Percentiles rank a stretch among this genome's conserved stretches.
Conservation (phyloP, 208 protist species). For the Trypanosoma theileri region DNA sequence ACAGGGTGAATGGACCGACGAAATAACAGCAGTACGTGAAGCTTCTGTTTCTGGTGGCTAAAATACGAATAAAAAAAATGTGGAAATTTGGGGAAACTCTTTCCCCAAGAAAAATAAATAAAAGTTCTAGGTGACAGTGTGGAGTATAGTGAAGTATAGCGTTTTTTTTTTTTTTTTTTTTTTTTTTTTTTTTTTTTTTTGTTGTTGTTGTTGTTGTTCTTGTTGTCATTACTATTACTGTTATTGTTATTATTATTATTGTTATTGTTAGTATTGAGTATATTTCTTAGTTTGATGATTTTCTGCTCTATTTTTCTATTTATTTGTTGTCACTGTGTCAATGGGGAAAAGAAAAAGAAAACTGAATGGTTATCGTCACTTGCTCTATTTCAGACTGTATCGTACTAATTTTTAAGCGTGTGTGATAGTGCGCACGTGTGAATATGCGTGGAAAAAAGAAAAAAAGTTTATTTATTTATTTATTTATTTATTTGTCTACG, state of each 20-base stretch:
- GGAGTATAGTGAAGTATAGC: neutral
- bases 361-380: too few relatives aligned
- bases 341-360: too few relatives aligned
- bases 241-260: too few relatives aligned
- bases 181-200: constrained; percentile 9
- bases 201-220: constrained; percentile 2
- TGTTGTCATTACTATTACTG: neutral
- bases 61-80: neutral
- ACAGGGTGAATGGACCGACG: neutral
- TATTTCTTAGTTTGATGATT: neutral
- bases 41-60: neutral
- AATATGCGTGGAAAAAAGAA: too few relatives aligned
- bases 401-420: neutral
- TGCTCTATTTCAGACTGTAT: neutral
- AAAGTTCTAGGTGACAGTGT: constrained; percentile 15
- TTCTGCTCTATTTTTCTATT: constrained; percentile 1
- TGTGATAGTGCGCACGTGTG: too few relatives aligned
- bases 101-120: too few relatives aligned
- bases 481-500: too few relatives aligned
- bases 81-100: too few relatives aligned
- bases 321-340: constrained; percentile 5
- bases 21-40: neutral
- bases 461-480: too few relatives aligned
- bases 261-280: too few relatives aligned
- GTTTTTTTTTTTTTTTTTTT: constrained; percentile 1